Evolutionary conservation across 2,329 filamentous ascomycete species (phyloP).

Genomic region (Waltergamsia citrina): DNA sequence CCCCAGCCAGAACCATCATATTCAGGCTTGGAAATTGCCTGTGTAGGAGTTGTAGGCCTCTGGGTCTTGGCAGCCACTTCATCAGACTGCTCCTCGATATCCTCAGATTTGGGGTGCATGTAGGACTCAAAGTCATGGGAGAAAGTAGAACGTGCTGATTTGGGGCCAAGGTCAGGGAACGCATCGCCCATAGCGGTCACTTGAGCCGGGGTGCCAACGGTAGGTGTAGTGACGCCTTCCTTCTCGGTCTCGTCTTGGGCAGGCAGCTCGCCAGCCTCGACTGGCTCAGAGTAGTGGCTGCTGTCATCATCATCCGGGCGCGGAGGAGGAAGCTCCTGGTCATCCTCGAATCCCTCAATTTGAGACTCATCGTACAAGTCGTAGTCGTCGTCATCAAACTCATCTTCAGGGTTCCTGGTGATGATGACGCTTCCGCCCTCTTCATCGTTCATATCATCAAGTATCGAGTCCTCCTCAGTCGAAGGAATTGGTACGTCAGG

Average conservation of each 20-base stretch:
- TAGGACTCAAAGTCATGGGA: slow-evolving; percentile 34
- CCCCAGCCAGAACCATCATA: slow-evolving; percentile 57
- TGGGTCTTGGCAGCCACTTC: slow-evolving; percentile 17
- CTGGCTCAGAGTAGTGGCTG: slow-evolving; percentile 24
- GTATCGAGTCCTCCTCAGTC: slow-evolving; percentile 61
- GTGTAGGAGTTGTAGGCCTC: slow-evolving; percentile 39
- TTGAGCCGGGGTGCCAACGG: slow-evolving; percentile 21
- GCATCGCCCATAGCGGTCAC: slow-evolving; percentile 11
- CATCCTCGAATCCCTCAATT: slow-evolving; percentile 27
- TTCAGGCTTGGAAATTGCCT: slow-evolving; percentile 45
- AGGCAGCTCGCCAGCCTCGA: slow-evolving; percentile 6
- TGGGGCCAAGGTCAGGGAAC: slow-evolving; percentile 27
- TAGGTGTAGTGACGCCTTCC: slow-evolving; percentile 44
- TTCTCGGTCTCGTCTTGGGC: slow-evolving; percentile 11
- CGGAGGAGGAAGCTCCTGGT: slow-evolving; percentile 37
- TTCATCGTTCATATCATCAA: slow-evolving; percentile 41
- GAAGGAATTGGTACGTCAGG: slow-evolving; percentile 87
- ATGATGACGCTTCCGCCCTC: slow-evolving; percentile 54
- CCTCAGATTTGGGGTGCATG: slow-evolving; percentile 32
- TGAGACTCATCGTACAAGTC: slow-evolving; percentile 59
- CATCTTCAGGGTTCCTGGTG: slow-evolving; percentile 52
- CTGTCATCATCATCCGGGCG: slow-evolving; percentile 36
- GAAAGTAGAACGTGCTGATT: slow-evolving; percentile 25
- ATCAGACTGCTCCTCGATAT: slow-evolving; percentile 12
- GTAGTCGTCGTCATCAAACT: slow-evolving; percentile 47